phyloP scores from a whole-genome alignment of 805 yeast species.

The Candida cerambycidarum region DNA sequence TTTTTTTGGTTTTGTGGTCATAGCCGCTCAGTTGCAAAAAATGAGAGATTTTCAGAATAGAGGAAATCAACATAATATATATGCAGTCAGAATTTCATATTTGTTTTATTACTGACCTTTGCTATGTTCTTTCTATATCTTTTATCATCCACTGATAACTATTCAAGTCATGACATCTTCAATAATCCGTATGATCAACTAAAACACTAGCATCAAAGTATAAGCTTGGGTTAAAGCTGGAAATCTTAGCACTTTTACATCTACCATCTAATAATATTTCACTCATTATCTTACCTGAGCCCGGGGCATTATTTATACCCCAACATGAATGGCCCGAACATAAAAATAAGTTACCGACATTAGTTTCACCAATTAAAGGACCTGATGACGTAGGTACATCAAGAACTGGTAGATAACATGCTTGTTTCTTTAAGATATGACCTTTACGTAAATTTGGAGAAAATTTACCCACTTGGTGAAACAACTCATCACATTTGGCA shows the following conservation, averaged over 20 bases:
- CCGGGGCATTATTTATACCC: constrained; percentile 98
- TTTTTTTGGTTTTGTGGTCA: constrained; percentile 3
- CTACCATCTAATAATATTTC: constrained; percentile 85
- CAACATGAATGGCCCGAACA: constrained; percentile 97
- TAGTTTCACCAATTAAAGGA: constrained; percentile 92
- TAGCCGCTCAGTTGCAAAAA: neutral
- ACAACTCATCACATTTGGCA: constrained; percentile 85
- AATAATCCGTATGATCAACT: constrained; percentile 20
- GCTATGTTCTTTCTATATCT: neutral
- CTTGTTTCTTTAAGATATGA: constrained; percentile 77
- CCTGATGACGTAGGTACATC: constrained; percentile 93
- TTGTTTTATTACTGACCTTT: no score
- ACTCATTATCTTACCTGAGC: constrained; percentile 90
- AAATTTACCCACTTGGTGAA: constrained; percentile 74
- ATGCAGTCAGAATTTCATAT: no score
- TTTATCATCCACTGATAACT: neutral
- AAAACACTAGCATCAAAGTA: constrained; percentile 75
- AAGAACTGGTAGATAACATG: constrained; percentile 92
- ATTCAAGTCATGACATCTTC: no score
- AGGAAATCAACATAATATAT: no score
- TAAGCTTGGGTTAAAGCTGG: constrained; percentile 79
- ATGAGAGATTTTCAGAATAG: no score
- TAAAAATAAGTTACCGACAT: constrained; percentile 70
- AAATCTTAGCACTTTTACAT: constrained; percentile 71
- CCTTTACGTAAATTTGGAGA: constrained; percentile 72